Percentiles rank a stretch among this genome's conserved stretches.
These are phyloP conservation scores for Endoconidiophora laricicola DNA, from an alignment of 2,329 filamentous ascomycete species.

Conservation along the genomic window DNA sequence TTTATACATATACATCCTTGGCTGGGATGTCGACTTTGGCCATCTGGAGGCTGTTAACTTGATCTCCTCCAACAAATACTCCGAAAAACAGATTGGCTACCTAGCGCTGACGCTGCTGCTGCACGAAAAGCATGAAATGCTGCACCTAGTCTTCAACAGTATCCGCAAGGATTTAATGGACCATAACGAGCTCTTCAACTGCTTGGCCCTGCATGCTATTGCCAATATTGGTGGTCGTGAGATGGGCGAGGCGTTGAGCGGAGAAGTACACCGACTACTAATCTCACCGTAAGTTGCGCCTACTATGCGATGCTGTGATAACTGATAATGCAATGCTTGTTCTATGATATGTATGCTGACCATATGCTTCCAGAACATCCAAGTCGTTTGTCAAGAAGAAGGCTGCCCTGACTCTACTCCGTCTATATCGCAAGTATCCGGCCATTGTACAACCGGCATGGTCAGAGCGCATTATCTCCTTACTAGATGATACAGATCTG, in stretches of 20 bases:
- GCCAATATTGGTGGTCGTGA: slow-evolving; percentile 93
- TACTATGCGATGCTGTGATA: neutral
- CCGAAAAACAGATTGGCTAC: slow-evolving; percentile 98
- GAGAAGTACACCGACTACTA: slow-evolving; percentile 79
- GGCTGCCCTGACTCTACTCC: slow-evolving; percentile 79
- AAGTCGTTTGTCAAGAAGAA: slow-evolving; percentile 99
- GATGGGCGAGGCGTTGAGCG: slow-evolving; percentile 87
- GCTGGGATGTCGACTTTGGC: slow-evolving; percentile 98
- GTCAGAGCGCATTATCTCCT: slow-evolving; percentile 94
- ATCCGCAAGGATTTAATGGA: slow-evolving; percentile 92
- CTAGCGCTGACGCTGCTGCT: slow-evolving; percentile 93
- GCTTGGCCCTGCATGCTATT: slow-evolving; percentile 87
- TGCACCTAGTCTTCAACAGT: slow-evolving; percentile 95
- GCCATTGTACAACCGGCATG: slow-evolving; percentile 91
- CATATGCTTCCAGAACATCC: slow-evolving; percentile 33
- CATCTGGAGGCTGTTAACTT: slow-evolving; percentile 96
- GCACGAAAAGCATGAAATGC: slow-evolving; percentile 88
- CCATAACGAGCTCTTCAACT: slow-evolving; percentile 95
- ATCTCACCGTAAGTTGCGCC: slow-evolving; percentile 66
- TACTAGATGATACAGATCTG: slow-evolving; percentile 93
- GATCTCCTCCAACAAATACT: slow-evolving; percentile 92
- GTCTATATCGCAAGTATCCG: slow-evolving; percentile 86
- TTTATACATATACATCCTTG: slow-evolving; percentile 96
- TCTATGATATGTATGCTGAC: neutral
- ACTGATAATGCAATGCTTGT: neutral